A percentile compares a stretch with the other conserved stretches of the same genome.
These are phyloP conservation scores for Cadophora malorum DNA, from an alignment of 2,329 filamentous ascomycete species.

Conservation along the genomic window DNA sequence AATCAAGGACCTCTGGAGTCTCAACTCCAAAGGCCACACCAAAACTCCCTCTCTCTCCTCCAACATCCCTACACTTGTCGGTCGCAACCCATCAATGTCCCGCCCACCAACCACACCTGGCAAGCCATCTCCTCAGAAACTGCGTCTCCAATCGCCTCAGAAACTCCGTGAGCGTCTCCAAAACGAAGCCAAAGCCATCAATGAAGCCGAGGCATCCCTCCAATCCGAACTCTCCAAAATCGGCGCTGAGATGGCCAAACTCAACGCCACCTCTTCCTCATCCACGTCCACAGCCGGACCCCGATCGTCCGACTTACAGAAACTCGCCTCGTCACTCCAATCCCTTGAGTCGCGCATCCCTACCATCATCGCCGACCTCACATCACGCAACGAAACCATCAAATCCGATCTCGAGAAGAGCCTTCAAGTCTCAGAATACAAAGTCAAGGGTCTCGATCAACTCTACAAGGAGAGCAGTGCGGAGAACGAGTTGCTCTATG, in stretches of 20 bases:
- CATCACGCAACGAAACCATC: conserved; percentile 66
- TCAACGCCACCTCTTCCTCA: conserved; percentile 50
- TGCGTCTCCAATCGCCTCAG: conserved; percentile 73
- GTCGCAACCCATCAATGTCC: conserved; percentile 34
- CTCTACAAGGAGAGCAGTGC: conserved; percentile 86
- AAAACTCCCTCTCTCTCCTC: conserved; percentile 42
- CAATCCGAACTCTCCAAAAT: conserved; percentile 81
- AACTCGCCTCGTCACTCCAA: conserved; percentile 63
- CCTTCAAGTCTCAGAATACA: conserved; percentile 76
- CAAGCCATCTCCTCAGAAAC: conserved; percentile 48
- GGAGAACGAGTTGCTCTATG: conserved; percentile 92
- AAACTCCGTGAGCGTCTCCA: conserved; percentile 86
- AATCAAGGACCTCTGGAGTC: conserved; percentile 41
- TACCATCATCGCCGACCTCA: conserved; percentile 62
- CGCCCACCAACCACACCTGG: conserved; percentile 35
- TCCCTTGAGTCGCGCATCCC: conserved; percentile 73
- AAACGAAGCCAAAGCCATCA: conserved; percentile 77
- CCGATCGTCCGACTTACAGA: conserved; percentile 43
- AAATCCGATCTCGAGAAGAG: conserved; percentile 75
- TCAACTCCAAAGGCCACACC: conserved; percentile 36
- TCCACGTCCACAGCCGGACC: conserved; percentile 39
- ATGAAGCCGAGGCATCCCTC: conserved; percentile 71
- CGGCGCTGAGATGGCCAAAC: conserved; percentile 75
- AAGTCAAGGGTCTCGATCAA: conserved; percentile 83
- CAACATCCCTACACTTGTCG: conserved; percentile 43